Evolutionary conservation across 768 basidiomycete genomes (phyloP), one percentile per base, ranked within the genome.

Genomic region (Neoboletus brunneissimus): DNA sequence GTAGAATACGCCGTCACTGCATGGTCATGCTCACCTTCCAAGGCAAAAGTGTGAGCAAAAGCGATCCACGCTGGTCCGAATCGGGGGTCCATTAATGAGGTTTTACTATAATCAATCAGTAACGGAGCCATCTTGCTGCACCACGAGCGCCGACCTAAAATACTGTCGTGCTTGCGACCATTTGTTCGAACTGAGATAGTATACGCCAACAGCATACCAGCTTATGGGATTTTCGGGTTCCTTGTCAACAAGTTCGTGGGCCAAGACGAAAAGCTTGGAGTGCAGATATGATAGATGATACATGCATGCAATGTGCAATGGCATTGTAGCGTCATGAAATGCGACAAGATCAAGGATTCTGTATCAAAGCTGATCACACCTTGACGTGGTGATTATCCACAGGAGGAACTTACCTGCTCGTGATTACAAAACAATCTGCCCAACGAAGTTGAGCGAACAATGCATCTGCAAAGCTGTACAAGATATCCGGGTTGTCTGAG

Each of bases 1-100:
- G 97, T 98, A 23, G 96, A 98, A 72, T 99, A 99, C 2, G 97
- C 96, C 0, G 94, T 98, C 44, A 98, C 92, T 3, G 97, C 96
- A 66, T 98, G 95, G 64, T 98, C 96, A 75, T 98, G 97, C 70
- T 99, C 97, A 16, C 95, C 95, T 71, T 99, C 97, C 62, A 91
- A 77, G 2, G 96, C 93, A 75, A 97, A 99, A 0, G 94, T 94
- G 72, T 99, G 97, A 11, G 91, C 97, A 69, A 98, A 99, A 3
- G 94, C 92, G 49, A 98, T 84, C 97, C 97, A 99, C 0, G 96
- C 93, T 11, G 97, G 94, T 0, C 86, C 93, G 71, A 97, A 97
- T 5, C 96, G 83, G 20, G 95, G 91, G 68, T 99, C 96, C 87
- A 98, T 94, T 15, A 99, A 74, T 4, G 92, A 94, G 0, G 95